Conservation (phyloP, 2,329 filamentous ascomycete genomes). For the Triangularia setosa region DNA sequence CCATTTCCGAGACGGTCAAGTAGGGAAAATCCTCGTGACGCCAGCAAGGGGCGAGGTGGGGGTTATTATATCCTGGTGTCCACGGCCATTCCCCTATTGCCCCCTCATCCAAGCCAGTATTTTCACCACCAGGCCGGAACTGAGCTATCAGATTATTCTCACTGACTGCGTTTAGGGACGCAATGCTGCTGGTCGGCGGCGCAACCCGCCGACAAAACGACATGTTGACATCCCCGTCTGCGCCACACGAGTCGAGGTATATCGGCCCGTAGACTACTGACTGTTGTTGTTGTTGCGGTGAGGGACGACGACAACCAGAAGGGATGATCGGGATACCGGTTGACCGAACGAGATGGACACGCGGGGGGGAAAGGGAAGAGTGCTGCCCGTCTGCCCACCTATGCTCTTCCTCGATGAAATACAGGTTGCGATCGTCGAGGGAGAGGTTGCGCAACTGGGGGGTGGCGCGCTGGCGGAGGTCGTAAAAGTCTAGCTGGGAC, state of each 20-base stretch:
- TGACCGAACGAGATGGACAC: conserved; percentile 43
- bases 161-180: neutral
- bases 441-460: conserved; percentile 48
- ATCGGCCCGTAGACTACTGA: conserved; percentile 41
- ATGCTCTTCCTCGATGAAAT: conserved; percentile 55
- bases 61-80: neutral
- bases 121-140: neutral
- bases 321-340: conserved; percentile 51
- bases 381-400: conserved; percentile 46
- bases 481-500: conserved; percentile 49
- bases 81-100: conserved; percentile 27
- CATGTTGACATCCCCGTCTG: conserved; percentile 39
- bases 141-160: neutral
- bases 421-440: conserved; percentile 49
- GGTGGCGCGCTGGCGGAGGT: conserved; percentile 48
- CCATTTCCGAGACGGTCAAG: conserved; percentile 44
- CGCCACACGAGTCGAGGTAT: conserved; percentile 46
- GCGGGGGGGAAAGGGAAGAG: conserved; percentile 37
- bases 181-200: neutral
- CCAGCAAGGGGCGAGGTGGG: conserved; percentile 45
- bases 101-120: no score
- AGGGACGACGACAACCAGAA: neutral
- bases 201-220: conserved; percentile 40
- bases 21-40: conserved; percentile 52
- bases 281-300: neutral